These are phyloP conservation scores for Phytophthora multivora DNA, from an alignment of 352 stramenopile species.

Conservation along the genomic window DNA sequence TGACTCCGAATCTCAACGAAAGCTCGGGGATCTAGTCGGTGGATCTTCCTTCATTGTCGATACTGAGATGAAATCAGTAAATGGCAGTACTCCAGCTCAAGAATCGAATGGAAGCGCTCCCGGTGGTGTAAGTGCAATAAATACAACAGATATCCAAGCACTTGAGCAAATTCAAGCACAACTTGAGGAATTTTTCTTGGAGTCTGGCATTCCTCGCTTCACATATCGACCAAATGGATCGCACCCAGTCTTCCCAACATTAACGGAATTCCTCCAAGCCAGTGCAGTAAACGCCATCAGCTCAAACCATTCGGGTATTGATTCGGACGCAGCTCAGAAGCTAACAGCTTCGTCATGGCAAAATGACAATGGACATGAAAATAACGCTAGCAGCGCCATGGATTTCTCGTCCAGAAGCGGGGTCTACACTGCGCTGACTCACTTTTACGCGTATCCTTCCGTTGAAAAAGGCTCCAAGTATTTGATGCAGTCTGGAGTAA, in stretches of 20 bases:
- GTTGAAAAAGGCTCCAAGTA: slow-evolving; percentile 11
- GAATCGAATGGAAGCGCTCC: background rate
- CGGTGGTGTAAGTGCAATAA: slow-evolving; percentile 6
- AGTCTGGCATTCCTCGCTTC: slow-evolving; percentile 58
- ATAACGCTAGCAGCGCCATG: background rate
- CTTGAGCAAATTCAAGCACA: slow-evolving; percentile 38
- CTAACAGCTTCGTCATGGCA: background rate
- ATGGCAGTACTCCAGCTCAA: background rate
- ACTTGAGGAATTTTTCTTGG: slow-evolving; percentile 58
- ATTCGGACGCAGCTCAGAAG: background rate
- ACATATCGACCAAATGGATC: slow-evolving; percentile 30
- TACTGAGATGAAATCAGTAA: background rate
- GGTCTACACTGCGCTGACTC: slow-evolving; percentile 39
- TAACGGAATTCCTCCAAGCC: slow-evolving; percentile 29
- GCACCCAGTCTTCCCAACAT: slow-evolving; percentile 36
- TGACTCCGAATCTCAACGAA: background rate
- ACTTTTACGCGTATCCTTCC: slow-evolving; percentile 55
- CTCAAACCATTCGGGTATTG: background rate
- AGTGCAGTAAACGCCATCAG: background rate
- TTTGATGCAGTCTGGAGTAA: slow-evolving; percentile 58
- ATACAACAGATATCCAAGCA: slow-evolving; percentile 24
- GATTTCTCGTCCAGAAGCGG: slow-evolving; percentile 26
- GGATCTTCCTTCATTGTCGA: background rate
- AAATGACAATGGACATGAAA: background rate
- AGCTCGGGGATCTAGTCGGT: background rate